Percentiles rank a stretch among this genome's conserved stretches.
Evolutionary conservation across 1,284 basidiomycete genomes (phyloP).

Genomic region (Afroboletus lepidellus): DNA sequence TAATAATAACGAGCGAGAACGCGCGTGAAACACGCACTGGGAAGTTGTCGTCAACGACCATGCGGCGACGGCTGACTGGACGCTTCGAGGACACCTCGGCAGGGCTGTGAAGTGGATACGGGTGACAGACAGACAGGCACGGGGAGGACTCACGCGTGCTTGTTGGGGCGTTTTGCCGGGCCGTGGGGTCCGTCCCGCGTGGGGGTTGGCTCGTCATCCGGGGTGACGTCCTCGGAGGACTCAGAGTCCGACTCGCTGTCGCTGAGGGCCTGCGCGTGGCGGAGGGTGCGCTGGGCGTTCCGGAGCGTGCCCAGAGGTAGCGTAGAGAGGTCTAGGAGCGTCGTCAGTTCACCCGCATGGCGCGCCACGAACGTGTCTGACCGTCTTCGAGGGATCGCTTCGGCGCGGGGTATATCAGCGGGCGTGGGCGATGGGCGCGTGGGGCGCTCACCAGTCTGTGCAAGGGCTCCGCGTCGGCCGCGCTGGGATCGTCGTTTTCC

Average conservation of each 20-base stretch:
- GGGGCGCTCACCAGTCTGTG: conserved; percentile 26
- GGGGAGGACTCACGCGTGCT: conserved; percentile 76
- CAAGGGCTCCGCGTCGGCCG: conserved; percentile 27
- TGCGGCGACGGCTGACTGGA: conserved; percentile 77
- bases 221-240: too few species aligned
- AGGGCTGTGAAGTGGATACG: conserved; percentile 52
- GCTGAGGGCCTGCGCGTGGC: conserved; percentile 36
- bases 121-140: neutral
- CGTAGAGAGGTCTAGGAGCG: conserved; percentile 48
- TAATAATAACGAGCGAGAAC: neutral
- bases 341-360: conserved; percentile 3
- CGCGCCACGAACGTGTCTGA: conserved; percentile 5
- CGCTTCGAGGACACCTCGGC: conserved; percentile 83
- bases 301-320: conserved; percentile 66
- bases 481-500: conserved; percentile 18
- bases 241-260: conserved; percentile 38
- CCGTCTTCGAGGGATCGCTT: conserved; percentile 29
- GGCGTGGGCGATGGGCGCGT: neutral
- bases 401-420: conserved; percentile 27
- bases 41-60: conserved; percentile 72
- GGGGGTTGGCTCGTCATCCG: too few species aligned
- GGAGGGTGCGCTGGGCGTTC: conserved; percentile 60
- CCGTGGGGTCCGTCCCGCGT: conserved; percentile 44
- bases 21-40: conserved; percentile 45
- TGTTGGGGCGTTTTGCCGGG: conserved; percentile 68